These are phyloP conservation scores for Vinca minor DNA, from an alignment of 257 asterid genomes.

Conservation along the genomic window DNA sequence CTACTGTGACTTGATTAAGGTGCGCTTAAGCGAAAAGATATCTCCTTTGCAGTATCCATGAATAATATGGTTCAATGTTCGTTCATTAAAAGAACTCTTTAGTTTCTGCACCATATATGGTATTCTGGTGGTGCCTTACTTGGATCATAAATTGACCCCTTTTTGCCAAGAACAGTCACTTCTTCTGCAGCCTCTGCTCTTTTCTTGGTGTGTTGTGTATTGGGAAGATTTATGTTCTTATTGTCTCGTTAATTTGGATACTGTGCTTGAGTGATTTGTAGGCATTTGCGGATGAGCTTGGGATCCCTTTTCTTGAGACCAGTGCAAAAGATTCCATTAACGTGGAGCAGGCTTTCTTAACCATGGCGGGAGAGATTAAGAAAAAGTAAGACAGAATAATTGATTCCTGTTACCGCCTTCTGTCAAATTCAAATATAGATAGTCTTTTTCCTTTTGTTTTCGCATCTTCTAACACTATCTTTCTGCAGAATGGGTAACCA, in stretches of 20 bases:
- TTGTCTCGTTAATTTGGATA: background rate
- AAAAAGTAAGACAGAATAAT: constrained; percentile 51
- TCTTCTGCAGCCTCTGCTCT: background rate
- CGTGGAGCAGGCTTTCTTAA: constrained; percentile 97
- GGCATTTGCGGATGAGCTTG: constrained; percentile 96
- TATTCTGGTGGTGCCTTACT: background rate
- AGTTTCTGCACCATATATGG: background rate
- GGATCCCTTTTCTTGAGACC: constrained; percentile 96
- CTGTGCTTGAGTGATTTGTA: constrained; percentile 23
- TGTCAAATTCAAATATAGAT: too few species aligned
- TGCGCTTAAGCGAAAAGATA: too few species aligned
- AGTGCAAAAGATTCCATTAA: constrained; percentile 91
- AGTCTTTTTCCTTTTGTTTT: too few species aligned
- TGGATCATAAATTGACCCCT: background rate
- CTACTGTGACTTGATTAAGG: background rate
- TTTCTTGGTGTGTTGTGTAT: background rate
- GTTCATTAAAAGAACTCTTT: background rate
- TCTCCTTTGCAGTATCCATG: too few species aligned
- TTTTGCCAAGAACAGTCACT: background rate
- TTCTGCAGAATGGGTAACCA: constrained; percentile 77
- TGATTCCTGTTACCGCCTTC: background rate
- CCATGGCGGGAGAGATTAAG: constrained; percentile 96
- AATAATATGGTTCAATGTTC: background rate
- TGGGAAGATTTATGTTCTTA: background rate
- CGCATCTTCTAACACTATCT: background rate